Evolutionary conservation across 441 rosid genomes (phyloP).

Genomic region (Hura crepitans): DNA sequence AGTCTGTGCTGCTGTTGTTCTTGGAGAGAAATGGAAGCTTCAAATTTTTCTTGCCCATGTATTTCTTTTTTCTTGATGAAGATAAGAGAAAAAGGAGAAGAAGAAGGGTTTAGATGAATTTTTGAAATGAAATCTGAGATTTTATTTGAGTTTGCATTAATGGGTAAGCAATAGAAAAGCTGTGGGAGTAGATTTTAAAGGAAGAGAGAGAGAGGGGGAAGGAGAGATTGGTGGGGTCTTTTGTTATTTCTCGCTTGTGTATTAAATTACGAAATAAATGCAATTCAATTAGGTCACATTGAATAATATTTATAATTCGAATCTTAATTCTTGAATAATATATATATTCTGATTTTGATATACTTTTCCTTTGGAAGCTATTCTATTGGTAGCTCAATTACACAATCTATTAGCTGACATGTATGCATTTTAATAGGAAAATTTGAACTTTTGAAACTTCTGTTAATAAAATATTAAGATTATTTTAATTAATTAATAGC

Average conservation of each 20-base stretch:
- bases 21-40: slow-evolving; percentile 45
- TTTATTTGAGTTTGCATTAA: slow-evolving; percentile 29
- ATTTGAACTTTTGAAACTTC: slow-evolving; percentile 10
- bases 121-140: background rate
- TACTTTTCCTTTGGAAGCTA: background rate
- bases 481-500: background rate
- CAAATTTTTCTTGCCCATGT: slow-evolving; percentile 36
- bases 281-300: slow-evolving; percentile 30
- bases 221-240: slow-evolving; percentile 26
- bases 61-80: background rate
- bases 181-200: slow-evolving; percentile 32
- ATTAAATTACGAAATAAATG: slow-evolving; percentile 34
- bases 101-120: slow-evolving; percentile 5
- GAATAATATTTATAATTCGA: background rate
- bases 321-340: no score
- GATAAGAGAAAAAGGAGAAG: background rate
- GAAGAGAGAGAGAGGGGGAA: slow-evolving; percentile 12
- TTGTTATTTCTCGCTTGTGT: slow-evolving; percentile 12
- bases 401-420: slow-evolving; percentile 1
- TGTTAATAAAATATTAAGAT: background rate
- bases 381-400: background rate
- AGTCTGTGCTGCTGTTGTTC: slow-evolving; percentile 9
- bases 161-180: slow-evolving; percentile 23
- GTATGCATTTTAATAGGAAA: background rate
- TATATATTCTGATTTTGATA: background rate